Percentiles rank a stretch among this genome's conserved stretches.
Conservation (phyloP, 1,284 basidiomycete species). For the Thelephora terrestris region DNA sequence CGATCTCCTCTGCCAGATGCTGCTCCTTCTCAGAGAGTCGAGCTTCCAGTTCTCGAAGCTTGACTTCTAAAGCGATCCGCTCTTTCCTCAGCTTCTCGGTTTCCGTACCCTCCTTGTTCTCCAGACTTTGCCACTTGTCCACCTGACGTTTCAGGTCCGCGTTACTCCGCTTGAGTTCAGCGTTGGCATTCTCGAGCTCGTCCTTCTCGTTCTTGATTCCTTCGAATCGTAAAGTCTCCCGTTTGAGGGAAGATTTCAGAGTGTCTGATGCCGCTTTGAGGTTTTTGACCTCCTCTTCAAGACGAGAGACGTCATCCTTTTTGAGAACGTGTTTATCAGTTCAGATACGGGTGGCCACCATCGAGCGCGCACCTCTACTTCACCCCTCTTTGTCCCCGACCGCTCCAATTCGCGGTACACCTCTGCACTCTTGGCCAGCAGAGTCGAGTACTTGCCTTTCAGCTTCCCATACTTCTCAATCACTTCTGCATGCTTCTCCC, state of each 20-base stretch:
- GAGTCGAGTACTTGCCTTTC: constrained; percentile 14
- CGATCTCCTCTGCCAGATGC: constrained; percentile 24
- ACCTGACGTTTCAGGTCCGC: constrained; percentile 51
- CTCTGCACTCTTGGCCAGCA: constrained; percentile 10
- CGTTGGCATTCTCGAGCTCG: constrained; percentile 44
- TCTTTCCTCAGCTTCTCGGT: constrained; percentile 44
- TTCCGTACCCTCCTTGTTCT: constrained; percentile 50
- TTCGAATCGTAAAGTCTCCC: constrained; percentile 46
- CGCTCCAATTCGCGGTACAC: constrained; percentile 34
- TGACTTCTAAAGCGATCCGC: constrained; percentile 45
- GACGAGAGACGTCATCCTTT: constrained; percentile 27
- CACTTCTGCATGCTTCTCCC: constrained; percentile 23
- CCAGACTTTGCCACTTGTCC: constrained; percentile 56
- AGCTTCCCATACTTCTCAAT: constrained; percentile 28
- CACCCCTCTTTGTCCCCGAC: constrained; percentile 25
- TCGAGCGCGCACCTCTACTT: constrained; percentile 18
- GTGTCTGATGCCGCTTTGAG: constrained; percentile 26
- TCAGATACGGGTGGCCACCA: constrained; percentile 1
- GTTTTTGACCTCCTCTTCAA: constrained; percentile 28
- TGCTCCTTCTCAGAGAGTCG: constrained; percentile 32
- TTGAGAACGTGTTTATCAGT: constrained; percentile 1
- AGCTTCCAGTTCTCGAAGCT: constrained; percentile 37
- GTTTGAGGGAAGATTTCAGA: constrained; percentile 39
- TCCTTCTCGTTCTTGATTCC: constrained; percentile 39
- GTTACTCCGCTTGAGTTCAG: constrained; percentile 45